Conservation (phyloP, 2,329 filamentous ascomycete genomes). For the Magnaporthiopsis incrustans region DNA sequence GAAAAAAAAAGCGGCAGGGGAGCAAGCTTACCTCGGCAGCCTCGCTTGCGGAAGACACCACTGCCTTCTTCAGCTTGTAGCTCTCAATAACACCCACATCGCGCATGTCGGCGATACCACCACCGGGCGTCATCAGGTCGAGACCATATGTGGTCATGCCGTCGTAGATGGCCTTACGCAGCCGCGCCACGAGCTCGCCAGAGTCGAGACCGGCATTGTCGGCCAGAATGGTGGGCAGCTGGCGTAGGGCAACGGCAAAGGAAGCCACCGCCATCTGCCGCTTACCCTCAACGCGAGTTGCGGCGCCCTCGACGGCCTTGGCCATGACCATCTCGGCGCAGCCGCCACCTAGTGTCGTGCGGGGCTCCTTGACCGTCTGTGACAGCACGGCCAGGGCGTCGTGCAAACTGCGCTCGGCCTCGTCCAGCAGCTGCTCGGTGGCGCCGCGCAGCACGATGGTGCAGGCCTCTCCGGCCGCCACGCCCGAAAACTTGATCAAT, state of each 20-base stretch:
- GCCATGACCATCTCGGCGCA: constrained; percentile 99
- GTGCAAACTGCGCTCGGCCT: constrained; percentile 91
- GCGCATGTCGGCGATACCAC: constrained; percentile 91
- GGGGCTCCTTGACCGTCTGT: constrained; percentile 90
- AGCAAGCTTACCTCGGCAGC: constrained; percentile 73
- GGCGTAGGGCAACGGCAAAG: constrained; percentile 81
- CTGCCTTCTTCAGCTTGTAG: constrained; percentile 98
- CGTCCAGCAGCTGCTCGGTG: constrained; percentile 92
- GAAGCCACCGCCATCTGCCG: constrained; percentile 87
- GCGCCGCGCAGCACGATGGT: constrained; percentile 94
- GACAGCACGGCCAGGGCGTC: constrained; percentile 94
- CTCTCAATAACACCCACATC: constrained; percentile 93
- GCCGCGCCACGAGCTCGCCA: constrained; percentile 81
- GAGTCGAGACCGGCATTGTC: constrained; percentile 97
- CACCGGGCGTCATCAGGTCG: constrained; percentile 81
- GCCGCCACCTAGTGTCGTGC: constrained; percentile 88
- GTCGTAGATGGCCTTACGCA: constrained; percentile 91
- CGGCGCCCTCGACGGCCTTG: constrained; percentile 89
- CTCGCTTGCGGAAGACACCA: constrained; percentile 92
- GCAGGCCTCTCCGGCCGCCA: constrained; percentile 87
- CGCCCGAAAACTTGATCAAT: constrained; percentile 93
- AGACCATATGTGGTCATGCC: constrained; percentile 88
- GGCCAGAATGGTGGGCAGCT: constrained; percentile 91
- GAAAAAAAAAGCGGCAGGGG: background rate
- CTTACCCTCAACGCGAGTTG: constrained; percentile 93